Conservation (phyloP, 306 rosid species). For the Cicer judaicum region DNA sequence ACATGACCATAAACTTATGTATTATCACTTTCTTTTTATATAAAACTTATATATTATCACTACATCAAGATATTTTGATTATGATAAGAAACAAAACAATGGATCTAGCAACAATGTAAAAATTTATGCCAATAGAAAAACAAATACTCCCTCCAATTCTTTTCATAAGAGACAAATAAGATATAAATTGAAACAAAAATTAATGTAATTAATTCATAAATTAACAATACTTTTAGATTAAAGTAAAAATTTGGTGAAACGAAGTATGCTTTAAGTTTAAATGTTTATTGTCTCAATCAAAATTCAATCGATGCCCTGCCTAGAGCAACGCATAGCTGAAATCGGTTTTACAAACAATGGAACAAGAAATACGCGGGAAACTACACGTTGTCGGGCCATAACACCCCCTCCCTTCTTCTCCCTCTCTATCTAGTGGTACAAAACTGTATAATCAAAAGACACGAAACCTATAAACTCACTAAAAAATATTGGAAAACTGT, state of each 20-base stretch:
- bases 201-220: too few relatives aligned
- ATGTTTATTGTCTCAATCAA: constrained; percentile 50
- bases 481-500: constrained; percentile 48
- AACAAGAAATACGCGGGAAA: constrained; percentile 35
- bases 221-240: neutral
- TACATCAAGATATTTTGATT: neutral
- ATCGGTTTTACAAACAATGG: constrained; percentile 44
- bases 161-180: too few relatives aligned
- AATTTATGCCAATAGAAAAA: too few relatives aligned
- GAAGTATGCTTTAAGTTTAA: constrained; percentile 19
- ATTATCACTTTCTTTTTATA: too few relatives aligned
- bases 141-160: too few relatives aligned
- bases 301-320: constrained; percentile 52
- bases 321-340: constrained; percentile 46
- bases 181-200: too few relatives aligned
- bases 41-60: too few relatives aligned
- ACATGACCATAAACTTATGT: too few relatives aligned
- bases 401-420: constrained; percentile 27
- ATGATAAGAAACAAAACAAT: too few relatives aligned
- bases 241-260: neutral
- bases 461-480: constrained; percentile 55
- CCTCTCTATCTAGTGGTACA: constrained; percentile 53
- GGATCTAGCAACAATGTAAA: too few relatives aligned
- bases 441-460: constrained; percentile 57
- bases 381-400: constrained; percentile 36